A percentile compares a stretch with the other conserved stretches of the same genome.
Conservation (phyloP, 208 protist species). For the Leishmania amazonensis region DNA sequence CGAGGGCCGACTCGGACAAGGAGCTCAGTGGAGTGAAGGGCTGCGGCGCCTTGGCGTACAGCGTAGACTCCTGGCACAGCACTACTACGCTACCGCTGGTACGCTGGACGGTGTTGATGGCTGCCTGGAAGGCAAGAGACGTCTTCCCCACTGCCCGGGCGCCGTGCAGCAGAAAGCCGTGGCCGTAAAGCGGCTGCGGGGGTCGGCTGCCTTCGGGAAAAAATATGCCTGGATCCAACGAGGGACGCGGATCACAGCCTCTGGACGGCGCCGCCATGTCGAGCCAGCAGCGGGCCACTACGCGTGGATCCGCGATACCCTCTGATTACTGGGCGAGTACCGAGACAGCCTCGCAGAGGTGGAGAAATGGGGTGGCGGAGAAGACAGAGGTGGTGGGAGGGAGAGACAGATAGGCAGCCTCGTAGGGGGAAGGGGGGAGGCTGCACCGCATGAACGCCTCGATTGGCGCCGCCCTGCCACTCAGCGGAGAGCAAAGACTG, state of each 20-base stretch:
- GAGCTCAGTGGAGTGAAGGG: slow-evolving; percentile 56
- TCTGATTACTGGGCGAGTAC: neutral
- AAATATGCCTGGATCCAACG: slow-evolving; percentile 25
- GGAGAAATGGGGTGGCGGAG: neutral
- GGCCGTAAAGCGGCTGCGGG: slow-evolving; percentile 28
- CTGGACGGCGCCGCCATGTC: neutral
- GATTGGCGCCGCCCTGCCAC: neutral
- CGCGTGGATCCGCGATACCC: neutral
- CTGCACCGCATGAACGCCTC: neutral
- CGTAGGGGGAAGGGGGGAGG: neutral
- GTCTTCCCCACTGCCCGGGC: slow-evolving; percentile 55
- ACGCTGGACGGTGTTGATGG: slow-evolving; percentile 43
- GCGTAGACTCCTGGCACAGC: slow-evolving; percentile 47
- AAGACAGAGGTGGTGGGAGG: neutral
- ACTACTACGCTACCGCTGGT: slow-evolving; percentile 36
- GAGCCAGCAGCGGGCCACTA: neutral
- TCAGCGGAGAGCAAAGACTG: neutral
- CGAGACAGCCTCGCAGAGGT: neutral
- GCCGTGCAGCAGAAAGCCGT: slow-evolving; percentile 61
- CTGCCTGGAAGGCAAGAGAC: slow-evolving; percentile 73
- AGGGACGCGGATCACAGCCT: neutral
- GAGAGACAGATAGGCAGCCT: neutral
- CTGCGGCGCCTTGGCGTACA: slow-evolving; percentile 60
- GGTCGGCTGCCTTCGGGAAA: slow-evolving; percentile 23
- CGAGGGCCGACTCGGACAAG: slow-evolving; percentile 37